phyloP scores from a whole-genome alignment of 139 green algal species.

The Asterochloris erici region DNA sequence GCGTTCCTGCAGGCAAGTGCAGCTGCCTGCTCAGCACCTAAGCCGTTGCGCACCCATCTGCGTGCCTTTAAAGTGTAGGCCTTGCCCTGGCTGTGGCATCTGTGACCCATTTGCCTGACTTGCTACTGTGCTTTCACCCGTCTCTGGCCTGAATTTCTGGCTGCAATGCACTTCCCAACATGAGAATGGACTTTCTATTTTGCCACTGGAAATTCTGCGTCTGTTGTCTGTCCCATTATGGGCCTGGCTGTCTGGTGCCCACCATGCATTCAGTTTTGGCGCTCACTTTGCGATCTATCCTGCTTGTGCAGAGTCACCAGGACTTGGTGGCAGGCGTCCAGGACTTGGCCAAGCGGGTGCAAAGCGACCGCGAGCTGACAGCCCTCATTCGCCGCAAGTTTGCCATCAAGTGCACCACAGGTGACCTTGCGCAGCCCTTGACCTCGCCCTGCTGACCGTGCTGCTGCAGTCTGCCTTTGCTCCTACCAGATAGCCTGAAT shows the following conservation, averaged over 20 bases:
- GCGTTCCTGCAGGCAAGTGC: constrained; percentile 69
- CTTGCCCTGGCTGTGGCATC: background rate
- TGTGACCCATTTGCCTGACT: too few species aligned
- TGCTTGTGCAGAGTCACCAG: constrained; percentile 53
- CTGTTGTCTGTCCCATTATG: background rate
- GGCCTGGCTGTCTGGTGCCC: background rate
- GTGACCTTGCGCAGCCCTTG: too few species aligned
- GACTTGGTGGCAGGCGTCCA: constrained; percentile 75
- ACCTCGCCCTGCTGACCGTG: too few species aligned
- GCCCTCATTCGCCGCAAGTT: constrained; percentile 95
- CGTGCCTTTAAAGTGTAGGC: background rate
- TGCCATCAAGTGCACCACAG: constrained; percentile 98
- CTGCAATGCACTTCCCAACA: too few species aligned
- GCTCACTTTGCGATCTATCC: background rate
- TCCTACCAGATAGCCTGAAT: too few species aligned
- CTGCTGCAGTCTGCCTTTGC: too few species aligned
- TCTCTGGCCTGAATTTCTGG: too few species aligned
- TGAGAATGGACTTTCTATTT: too few species aligned
- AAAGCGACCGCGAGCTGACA: constrained; percentile 80
- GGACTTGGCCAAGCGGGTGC: constrained; percentile 63
- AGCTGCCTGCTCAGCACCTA: background rate
- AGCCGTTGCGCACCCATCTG: background rate
- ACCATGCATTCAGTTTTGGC: background rate
- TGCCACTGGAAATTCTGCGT: background rate
- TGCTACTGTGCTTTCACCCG: too few species aligned